Percentiles rank a stretch among this genome's conserved stretches.
These are phyloP conservation scores for Trichoderma asperellum DNA, from an alignment of 2,329 filamentous ascomycete genomes.

Conservation along the genomic window DNA sequence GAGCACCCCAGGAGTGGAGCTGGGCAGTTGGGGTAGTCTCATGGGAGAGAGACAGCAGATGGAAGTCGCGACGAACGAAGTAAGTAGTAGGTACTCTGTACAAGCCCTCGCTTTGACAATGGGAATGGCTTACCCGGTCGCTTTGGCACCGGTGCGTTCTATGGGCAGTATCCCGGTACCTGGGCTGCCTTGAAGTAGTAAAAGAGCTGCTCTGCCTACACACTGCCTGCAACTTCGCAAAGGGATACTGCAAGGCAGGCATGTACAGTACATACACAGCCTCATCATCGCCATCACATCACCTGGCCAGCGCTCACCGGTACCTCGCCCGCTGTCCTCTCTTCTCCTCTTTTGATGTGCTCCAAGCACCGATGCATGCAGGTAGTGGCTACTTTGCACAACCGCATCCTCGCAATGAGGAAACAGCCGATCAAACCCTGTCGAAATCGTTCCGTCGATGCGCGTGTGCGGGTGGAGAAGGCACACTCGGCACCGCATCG, in stretches of 20 bases:
- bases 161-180: not conserved
- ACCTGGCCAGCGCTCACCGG: constrained; percentile 19
- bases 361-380: not conserved
- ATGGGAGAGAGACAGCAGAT: not conserved
- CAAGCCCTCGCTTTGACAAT: not conserved
- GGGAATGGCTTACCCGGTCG: not conserved
- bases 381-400: not conserved
- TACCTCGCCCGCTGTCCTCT: not conserved
- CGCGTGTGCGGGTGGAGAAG: constrained; percentile 17
- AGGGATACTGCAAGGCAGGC: not conserved
- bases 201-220: not conserved
- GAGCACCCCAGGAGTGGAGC: not conserved
- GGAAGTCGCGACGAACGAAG: not conserved
- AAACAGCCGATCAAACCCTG: constrained; percentile 19
- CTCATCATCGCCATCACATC: constrained; percentile 13
- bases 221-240: not conserved
- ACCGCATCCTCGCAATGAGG: not conserved
- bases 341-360: not conserved
- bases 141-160: not conserved
- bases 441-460: constrained; percentile 6
- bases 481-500: constrained; percentile 25
- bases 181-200: not conserved
- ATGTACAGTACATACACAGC: not conserved
- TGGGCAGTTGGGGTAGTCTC: not conserved
- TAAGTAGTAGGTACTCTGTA: not conserved